phyloP scores from a whole-genome alignment of 2,329 filamentous ascomycete species.

The Huntiella moniliformis region DNA sequence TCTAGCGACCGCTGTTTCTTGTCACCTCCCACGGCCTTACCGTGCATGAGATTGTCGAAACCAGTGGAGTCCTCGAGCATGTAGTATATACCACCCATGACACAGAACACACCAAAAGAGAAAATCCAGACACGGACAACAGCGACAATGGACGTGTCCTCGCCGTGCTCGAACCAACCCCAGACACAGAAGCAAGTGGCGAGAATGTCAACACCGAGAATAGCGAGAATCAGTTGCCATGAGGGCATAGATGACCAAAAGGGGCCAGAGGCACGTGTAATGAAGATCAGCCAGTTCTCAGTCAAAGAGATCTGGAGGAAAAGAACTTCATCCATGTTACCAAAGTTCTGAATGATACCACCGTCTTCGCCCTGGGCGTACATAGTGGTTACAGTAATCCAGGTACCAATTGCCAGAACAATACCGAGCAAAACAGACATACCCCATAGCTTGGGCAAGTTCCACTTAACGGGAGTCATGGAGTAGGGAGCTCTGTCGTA shows the following conservation, averaged over 20 bases:
- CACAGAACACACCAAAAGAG: conserved; percentile 74
- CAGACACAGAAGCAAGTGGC: conserved; percentile 75
- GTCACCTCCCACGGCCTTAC: conserved; percentile 64
- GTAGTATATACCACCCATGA: conserved; percentile 57
- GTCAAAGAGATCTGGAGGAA: conserved; percentile 83
- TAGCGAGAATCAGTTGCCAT: conserved; percentile 64
- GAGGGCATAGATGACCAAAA: conserved; percentile 84
- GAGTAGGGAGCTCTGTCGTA: conserved; percentile 87
- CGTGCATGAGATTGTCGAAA: conserved; percentile 88
- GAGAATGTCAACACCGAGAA: conserved; percentile 63
- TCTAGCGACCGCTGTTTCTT: conserved; percentile 71
- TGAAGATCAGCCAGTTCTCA: conserved; percentile 94
- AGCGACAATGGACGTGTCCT: conserved; percentile 58
- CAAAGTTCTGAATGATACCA: conserved; percentile 80
- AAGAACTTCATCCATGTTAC: conserved; percentile 61
- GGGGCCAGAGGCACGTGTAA: conserved; percentile 79
- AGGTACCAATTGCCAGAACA: conserved; percentile 65
- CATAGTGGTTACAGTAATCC: conserved; percentile 81
- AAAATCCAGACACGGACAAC: conserved; percentile 83
- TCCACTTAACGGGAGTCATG: conserved; percentile 81
- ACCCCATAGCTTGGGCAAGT: conserved; percentile 76
- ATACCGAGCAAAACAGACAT: conserved; percentile 73
- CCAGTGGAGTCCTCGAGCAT: conserved; percentile 61
- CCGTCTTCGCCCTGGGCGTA: conserved; percentile 43
- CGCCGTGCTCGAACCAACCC: conserved; percentile 52